Percentiles rank a stretch among this genome's conserved stretches.
Evolutionary conservation across 495 filamentous ascomycete species (phyloP).

Genomic region (Neurospora sublineolata): DNA sequence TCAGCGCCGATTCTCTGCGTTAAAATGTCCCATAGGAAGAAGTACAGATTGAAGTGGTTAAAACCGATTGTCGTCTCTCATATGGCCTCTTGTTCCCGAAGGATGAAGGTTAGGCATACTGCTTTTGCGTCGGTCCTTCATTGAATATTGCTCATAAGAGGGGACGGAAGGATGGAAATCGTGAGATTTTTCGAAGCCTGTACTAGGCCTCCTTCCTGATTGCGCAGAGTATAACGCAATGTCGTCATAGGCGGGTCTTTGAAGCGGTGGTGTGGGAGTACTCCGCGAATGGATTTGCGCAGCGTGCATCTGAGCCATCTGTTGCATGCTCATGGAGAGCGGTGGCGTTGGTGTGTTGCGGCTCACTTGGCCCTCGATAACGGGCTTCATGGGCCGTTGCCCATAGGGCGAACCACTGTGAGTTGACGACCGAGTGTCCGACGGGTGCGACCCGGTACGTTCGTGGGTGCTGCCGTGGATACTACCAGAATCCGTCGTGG

Average conservation of each 20-base stretch:
- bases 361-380: slow-evolving; percentile 20
- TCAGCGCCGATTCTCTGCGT: not conserved
- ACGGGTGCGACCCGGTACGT: slow-evolving; percentile 17
- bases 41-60: slow-evolving; percentile 1
- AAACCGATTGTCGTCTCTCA: slow-evolving; percentile 32
- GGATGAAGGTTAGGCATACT: slow-evolving; percentile 19
- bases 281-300: slow-evolving; percentile 23
- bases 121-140: slow-evolving; percentile 33
- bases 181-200: not conserved
- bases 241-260: slow-evolving; percentile 14
- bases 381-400: slow-evolving; percentile 31
- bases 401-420: slow-evolving; percentile 32
- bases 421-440: slow-evolving; percentile 29
- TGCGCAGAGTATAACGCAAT: not conserved
- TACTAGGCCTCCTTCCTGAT: not conserved
- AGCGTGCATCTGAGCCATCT: slow-evolving; percentile 25
- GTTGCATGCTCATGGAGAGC: slow-evolving; percentile 20
- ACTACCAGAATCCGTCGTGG: slow-evolving; percentile 14
- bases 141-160: not conserved
- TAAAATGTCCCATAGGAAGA: not conserved
- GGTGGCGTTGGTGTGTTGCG: slow-evolving; percentile 35
- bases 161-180: not conserved
- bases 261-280: slow-evolving; percentile 33
- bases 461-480: slow-evolving; percentile 11
- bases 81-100: slow-evolving; percentile 29